Conservation (phyloP, 768 basidiomycete species). For the Amanita phalloides region DNA sequence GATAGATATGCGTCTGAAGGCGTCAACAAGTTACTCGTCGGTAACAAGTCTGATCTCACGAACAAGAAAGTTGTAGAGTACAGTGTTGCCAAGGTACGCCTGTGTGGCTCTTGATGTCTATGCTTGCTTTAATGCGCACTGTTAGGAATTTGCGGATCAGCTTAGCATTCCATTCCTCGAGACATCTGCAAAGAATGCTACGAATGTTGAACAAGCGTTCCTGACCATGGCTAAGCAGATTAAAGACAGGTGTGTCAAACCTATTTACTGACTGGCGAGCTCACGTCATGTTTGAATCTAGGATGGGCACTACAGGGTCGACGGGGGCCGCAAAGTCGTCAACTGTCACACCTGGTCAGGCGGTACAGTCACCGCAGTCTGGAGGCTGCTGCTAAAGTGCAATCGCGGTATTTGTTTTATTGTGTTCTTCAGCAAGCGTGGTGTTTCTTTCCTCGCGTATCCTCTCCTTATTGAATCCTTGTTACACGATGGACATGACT, state of each 20-base stretch:
- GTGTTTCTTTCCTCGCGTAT: neutral
- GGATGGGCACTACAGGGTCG: constrained; percentile 79
- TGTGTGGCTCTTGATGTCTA: neutral
- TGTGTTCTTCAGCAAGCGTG: neutral
- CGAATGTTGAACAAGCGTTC: constrained; percentile 98
- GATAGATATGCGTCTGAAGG: constrained; percentile 96
- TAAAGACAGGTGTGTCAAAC: constrained; percentile 62
- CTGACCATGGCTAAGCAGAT: constrained; percentile 97
- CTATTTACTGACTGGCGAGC: neutral
- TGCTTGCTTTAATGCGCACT: neutral
- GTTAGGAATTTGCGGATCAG: constrained; percentile 90
- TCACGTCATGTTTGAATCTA: constrained; percentile 15
- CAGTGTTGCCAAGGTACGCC: constrained; percentile 67
- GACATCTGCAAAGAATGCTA: constrained; percentile 98
- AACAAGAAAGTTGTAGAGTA: constrained; percentile 95
- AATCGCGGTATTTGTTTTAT: neutral
- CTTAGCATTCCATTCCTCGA: constrained; percentile 91
- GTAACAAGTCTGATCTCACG: constrained; percentile 97
- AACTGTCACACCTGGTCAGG: constrained; percentile 78
- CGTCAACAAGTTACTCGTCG: constrained; percentile 96
- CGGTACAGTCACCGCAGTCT: constrained; percentile 63
- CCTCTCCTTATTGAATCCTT: neutral
- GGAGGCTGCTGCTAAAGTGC: constrained; percentile 65
- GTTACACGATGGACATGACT: constrained; percentile 4
- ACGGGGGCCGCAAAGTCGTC: constrained; percentile 71